Base-by-base conservation (phyloP, 352 stramenopile genomes). In the Blastocystis sp. region DNA sequence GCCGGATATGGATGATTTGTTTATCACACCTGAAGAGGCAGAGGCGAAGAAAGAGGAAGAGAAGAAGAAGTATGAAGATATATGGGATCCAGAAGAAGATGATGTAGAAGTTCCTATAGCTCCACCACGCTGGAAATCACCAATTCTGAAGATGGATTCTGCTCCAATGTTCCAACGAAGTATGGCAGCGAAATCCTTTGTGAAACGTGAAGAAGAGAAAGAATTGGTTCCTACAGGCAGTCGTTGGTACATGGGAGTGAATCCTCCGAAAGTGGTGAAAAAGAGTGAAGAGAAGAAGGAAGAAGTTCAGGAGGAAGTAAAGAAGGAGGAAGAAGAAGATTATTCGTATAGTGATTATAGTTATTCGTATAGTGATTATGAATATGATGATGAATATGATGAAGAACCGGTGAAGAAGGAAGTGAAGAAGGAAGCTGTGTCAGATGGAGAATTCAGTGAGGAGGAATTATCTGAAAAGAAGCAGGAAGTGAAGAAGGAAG, bases 1-100 rank as follows among this genome's bases (percentile, higher is more conserved):
- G 54, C 71, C 71, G 21, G 71, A 83, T 56, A 51, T 83, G 7
- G 32, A 27, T 2, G 51, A 83, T 24, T 24, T 83, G 1, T 80
- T 80, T 52, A 37, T 39, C 27, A 27, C 69, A 11, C 37, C 32
- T 4, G 21, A 24, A 16, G 35, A 43, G 43, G 35, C 35, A 2
- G 37, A 27, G 9, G 69, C 49, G 14, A 49, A 77, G n/a, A n/a
- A 51, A 4, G 65, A 77, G 0, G 65, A 77, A 9, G 29, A 77
- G 35, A 54, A 51, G 51, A 39, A 43, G 51, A 43, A 75, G 35
- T 42, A n/a, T 19, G 69, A 80, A 54, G 69, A 51, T 16, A 24
- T 80, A 12, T 27, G 42, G 39, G 43, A 63, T 11, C n/a, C 35
- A 14, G 43, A 59, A 21, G 43, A 80, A 7, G 27, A 43, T 7